Base-by-base conservation (phyloP, 371 early-diverging fungal genomes). In the Haplosporangium sp. region DNA sequence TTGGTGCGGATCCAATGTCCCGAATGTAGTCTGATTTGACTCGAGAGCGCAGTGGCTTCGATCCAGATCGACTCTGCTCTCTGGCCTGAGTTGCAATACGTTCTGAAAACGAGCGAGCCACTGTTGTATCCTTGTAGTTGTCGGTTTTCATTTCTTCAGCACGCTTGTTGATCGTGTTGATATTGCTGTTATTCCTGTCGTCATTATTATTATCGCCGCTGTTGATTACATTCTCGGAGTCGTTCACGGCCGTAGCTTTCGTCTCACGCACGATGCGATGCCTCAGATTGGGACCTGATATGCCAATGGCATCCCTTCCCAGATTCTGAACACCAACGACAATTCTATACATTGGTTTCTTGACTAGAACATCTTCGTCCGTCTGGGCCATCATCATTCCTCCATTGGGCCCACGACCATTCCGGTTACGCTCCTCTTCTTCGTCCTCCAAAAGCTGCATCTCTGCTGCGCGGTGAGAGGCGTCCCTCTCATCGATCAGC, bases 271-370 rank as follows among this genome's bases (percentile, higher is more conserved):
- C 47, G 2, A 20, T 43, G 18, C 72, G 67, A n/a, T 64, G 55
- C 14, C 62, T 58, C 51, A 71, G 57, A 10, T 59, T 55, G 14
- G 50, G 40, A n/a, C 62, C 67, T 20, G 74, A 67, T 50, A 59
- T 38, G 10, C 23, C 59, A 29, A 45, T 5, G 29, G 42, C 41
- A 0, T 55, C 55, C 13, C 59, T 59, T n/a, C 50, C 60, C 43
- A 50, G 20, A 37, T 73, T 67, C 69, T 80, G 80, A 23, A 80
- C 73, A 13, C 70, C 80, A 13, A 80, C 67, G 4, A 80, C 73
- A 23, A 80, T 47, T 23, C 63, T 55, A 16, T 80, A 80, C 29
- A 80, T 57, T 4, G 80, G 73, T 14, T 80, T 80, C 64, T 59
- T 73, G 18, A 38, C 12, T 55, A 68, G 29, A 43, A 20, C 21